Evolutionary conservation across 768 basidiomycete genomes (phyloP).

Genomic region (Mycena rebaudengoi): DNA sequence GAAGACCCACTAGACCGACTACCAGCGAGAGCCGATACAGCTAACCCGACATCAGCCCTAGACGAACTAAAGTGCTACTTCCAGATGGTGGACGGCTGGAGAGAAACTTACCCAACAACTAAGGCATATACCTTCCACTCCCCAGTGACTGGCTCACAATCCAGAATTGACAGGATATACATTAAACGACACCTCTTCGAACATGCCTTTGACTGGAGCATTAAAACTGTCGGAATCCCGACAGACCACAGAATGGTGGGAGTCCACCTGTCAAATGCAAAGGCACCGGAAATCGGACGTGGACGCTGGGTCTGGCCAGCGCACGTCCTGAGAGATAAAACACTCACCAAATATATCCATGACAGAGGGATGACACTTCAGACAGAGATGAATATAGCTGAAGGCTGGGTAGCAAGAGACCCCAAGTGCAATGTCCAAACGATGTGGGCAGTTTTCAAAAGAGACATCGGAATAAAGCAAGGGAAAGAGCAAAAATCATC

Average conservation of each 20-base stretch:
- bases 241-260: constrained; percentile 44
- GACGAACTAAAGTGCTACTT: constrained; percentile 28
- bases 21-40: constrained; percentile 34
- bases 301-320: constrained; percentile 43
- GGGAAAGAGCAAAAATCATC: not conserved
- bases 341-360: not conserved
- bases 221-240: constrained; percentile 24
- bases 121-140: constrained; percentile 39
- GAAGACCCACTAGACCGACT: constrained; percentile 47
- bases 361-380: not conserved
- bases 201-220: constrained; percentile 35
- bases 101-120: constrained; percentile 28
- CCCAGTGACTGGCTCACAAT: constrained; percentile 25
- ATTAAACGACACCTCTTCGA: constrained; percentile 19
- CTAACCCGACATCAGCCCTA: constrained; percentile 8
- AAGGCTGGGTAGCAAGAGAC: not conserved
- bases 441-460: not conserved
- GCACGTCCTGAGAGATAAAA: constrained; percentile 28
- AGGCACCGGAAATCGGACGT: constrained; percentile 36
- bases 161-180: constrained; percentile 49
- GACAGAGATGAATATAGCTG: not conserved
- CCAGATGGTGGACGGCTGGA: constrained; percentile 42
- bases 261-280: constrained; percentile 25
- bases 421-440: not conserved
- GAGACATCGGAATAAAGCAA: not conserved